Base-by-base conservation (phyloP, 805 yeast species). In the Kodamaea laetipori region DNA sequence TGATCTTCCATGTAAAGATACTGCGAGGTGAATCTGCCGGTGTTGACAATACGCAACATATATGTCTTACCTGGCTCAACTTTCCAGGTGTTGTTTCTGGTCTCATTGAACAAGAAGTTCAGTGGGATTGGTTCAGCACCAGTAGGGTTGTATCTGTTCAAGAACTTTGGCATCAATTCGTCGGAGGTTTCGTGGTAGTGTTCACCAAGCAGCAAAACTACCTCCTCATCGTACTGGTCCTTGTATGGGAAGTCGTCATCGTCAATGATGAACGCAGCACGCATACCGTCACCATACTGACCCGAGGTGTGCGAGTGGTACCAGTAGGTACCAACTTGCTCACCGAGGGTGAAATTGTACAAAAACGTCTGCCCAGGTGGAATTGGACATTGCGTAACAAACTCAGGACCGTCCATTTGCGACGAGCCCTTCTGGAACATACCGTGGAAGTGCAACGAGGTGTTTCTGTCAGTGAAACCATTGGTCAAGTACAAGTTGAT, bases 71-170 rank as follows among this genome's bases (percentile, higher is more conserved):
- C 81, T 6, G 98, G 96, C 69, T 86, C 60, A 44, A 92, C 95
- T 6, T 67, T 52, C 85, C 89, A 81, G n/a, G 90, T 78, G 58
- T 77, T 71, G 65, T 86, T 84, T 57, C 74, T 77, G 9, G 96
- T 83, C 60, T 90, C 89, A 69, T 92, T 92, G 64, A 90, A 73
- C 55, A 94, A 75, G 54, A 86, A 66, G 61, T 77, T 73, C 52
- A 86, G 85, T 6, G 99, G 99, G 54, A 94, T 82, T 40, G 99
- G 99, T 70, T 94, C 99, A 34, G 98, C 97, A 59, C 99, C 99
- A 7, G 97, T 88, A 46, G 99, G 99, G 67, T 94, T 94, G 71
- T 74, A 82, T 49, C 82, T 62, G 52, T 69, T 78, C 72, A 90
- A 60, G 70, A 94, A 90, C 27, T 55, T 46, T 12, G 74, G 69